Base-by-base conservation (phyloP, 1,284 basidiomycete genomes). In the Lentinus polychrous region DNA sequence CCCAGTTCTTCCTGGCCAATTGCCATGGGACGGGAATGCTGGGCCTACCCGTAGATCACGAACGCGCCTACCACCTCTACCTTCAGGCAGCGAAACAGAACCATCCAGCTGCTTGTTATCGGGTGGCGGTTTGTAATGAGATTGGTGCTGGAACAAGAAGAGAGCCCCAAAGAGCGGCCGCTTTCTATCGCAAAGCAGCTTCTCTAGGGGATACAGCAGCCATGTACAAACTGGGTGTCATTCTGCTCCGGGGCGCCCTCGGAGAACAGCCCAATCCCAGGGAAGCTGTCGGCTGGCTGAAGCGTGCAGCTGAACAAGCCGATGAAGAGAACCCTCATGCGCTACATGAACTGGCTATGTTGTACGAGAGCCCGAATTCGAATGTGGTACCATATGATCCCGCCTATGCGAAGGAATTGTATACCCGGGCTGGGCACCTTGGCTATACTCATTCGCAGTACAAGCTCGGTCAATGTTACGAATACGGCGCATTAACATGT, bases 211-310 rank as follows among this genome's bases (percentile, higher is more conserved):
- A 99, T 66, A 98, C 94, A 0, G 86, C 95, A 36, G 96, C 94
- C 1, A 99, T 99, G 96, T 99, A 97, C 75, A 99, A 99, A 68
- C 81, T 99, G 12, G 94, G 94, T 12, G 94, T 97, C 86, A 91
- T 98, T 52, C 75, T 97, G 39, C 75, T 99, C 14, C 81, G 91
- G 41, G 95, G 94, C 2, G 68, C 85, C 22, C 75, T 98, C 20
- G 89, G 85, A 14, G 92, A 96, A 64, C 83, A 78, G 45, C 82
- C 80, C 52, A 98, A 95, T 60, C 81, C 86, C 0, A 81, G 93
- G 42, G 95, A 99, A 64, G 94, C 94, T 5, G 83, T 96, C 52
- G 87, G 86, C 43, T 99, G 96, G 96, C 75, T 99, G 38, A 88
- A 89, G 55, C 81, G 94, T 17, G 95, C 96, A 1, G 95, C 94